Base-by-base conservation (phyloP, 1,284 basidiomycete species). In the Anthracocystis walkeri region DNA sequence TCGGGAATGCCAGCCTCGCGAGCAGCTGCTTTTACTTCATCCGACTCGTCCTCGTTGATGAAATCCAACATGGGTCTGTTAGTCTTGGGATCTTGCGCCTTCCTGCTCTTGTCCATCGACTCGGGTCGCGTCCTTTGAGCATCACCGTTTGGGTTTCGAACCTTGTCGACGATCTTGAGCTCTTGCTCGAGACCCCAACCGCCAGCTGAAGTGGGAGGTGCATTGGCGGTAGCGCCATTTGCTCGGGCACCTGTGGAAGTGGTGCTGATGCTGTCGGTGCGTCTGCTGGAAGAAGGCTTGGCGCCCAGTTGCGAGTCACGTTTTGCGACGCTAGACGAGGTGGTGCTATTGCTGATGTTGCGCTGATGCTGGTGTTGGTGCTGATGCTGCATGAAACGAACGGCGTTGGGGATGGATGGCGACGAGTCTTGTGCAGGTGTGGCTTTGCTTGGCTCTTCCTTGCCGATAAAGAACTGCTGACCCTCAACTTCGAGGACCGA, bases 171-270 rank as follows among this genome's bases (percentile, higher is more conserved):
- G 14, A 74, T 70, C 31, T 65, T 53, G 50, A 74, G 42, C 56
- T 75, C 75, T 25, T 75, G 40, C 31, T 77, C 71, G 5, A 71
- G 48, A 25, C 58, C 75, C 75, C 75, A 73, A n/a, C 63, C 56
- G 7, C 61, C 67, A 16, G 44, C 29, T 3, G 41, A 14, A 1
- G 20, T 20, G 18, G 41, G 18, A 8, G 51, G 42, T 8, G 14
- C 27, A 7, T 29, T 48, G 5, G 21, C 33, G 11, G 7, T 14
- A 8, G 31, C 23, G 0, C 29, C 57, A 10, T 38, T 31, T 10
- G 10, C 46, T 20, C 23, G 20, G 16, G 27, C 10, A 25, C 57
- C 55, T 2, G 48, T 21, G 23, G 62, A 21, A 14, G 33, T 48
- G 14, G 41, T 48, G 27, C 53, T 55, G 18, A 58, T 29, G 48